Percentiles rank a stretch among this genome's conserved stretches.
phyloP scores from a whole-genome alignment of 2,329 filamentous ascomycete species.

The Parafenestella ontariensis region DNA sequence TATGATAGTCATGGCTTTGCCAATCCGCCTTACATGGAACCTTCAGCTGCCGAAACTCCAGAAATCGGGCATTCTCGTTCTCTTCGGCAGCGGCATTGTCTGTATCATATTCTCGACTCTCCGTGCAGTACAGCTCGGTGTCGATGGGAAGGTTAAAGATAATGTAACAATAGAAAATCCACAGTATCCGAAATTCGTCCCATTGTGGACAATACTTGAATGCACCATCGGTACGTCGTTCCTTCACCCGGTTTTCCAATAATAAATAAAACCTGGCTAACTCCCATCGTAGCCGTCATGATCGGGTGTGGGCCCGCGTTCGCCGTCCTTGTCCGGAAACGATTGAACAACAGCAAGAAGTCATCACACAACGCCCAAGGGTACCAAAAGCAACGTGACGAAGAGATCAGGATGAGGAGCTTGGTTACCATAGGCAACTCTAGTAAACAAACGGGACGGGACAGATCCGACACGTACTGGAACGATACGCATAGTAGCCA shows the following conservation, averaged over 20 bases:
- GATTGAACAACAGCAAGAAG: conserved; percentile 8
- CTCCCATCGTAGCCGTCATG: conserved; percentile 13
- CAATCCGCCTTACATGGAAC: conserved; percentile 47
- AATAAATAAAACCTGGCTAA: not conserved
- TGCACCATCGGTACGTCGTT: conserved; percentile 37
- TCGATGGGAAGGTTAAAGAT: no score
- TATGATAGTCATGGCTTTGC: conserved; percentile 44
- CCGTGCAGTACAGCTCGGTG: conserved; percentile 42
- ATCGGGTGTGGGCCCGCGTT: conserved; percentile 17
- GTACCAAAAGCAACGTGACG: conserved; percentile 9
- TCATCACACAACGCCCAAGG: conserved; percentile 14
- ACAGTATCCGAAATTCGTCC: conserved; percentile 43
- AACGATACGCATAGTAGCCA: conserved; percentile 19
- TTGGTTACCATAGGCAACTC: conserved; percentile 12
- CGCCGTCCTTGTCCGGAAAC: conserved; percentile 17
- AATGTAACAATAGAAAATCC: no score
- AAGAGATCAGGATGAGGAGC: conserved; percentile 12
- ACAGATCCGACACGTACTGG: conserved; percentile 1
- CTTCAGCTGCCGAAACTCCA: conserved; percentile 42
- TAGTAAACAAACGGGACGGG: not conserved
- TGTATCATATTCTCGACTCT: conserved; percentile 30
- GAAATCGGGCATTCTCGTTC: conserved; percentile 41
- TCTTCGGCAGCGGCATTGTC: conserved; percentile 27
- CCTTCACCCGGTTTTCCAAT: not conserved
- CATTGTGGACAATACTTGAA: conserved; percentile 46